Evolutionary conservation across 1,284 basidiomycete genomes (phyloP).

Genomic region (Bjerkandera adusta): DNA sequence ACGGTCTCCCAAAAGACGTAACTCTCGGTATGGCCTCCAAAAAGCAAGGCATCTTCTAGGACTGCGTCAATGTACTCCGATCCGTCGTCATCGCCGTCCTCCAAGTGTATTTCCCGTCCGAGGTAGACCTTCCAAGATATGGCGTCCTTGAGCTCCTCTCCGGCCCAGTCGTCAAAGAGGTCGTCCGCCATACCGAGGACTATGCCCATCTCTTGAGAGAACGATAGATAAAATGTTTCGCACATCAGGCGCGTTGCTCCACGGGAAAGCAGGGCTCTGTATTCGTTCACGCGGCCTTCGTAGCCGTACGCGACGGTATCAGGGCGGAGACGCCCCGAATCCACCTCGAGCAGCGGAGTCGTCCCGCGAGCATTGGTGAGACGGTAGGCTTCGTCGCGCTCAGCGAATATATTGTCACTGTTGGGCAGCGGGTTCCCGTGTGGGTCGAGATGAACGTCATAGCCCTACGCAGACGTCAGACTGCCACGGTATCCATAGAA

Average conservation of each 20-base stretch:
- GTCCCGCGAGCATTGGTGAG: not conserved
- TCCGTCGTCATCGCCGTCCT: slow-evolving; percentile 33
- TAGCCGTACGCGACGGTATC: not conserved
- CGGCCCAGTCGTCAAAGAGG: slow-evolving; percentile 29
- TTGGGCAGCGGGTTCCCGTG: not conserved
- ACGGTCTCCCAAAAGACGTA: not conserved
- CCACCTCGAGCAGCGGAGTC: not conserved
- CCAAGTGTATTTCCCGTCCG: slow-evolving; percentile 30
- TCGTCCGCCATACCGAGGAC: slow-evolving; percentile 34
- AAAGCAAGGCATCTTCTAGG: slow-evolving; percentile 30
- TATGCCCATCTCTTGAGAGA: slow-evolving; percentile 26
- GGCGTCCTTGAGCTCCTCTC: slow-evolving; percentile 27
- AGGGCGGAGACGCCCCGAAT: not conserved
- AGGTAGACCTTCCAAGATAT: slow-evolving; percentile 36
- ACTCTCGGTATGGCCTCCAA: slow-evolving; percentile 11
- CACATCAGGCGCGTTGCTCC: slow-evolving; percentile 36
- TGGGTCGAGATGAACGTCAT: not conserved
- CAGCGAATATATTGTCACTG: not conserved
- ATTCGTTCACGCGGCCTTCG: not conserved
- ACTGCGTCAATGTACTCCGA: slow-evolving; percentile 31
- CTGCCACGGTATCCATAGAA: no score
- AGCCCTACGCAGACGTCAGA: no score
- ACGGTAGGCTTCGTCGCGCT: not conserved
- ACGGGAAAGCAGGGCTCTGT: slow-evolving; percentile 23
- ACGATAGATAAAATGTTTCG: slow-evolving; percentile 31